These are phyloP conservation scores for Saksenaea oblongispora DNA, from an alignment of 371 early-diverging fungal genomes.

Conservation along the genomic window DNA sequence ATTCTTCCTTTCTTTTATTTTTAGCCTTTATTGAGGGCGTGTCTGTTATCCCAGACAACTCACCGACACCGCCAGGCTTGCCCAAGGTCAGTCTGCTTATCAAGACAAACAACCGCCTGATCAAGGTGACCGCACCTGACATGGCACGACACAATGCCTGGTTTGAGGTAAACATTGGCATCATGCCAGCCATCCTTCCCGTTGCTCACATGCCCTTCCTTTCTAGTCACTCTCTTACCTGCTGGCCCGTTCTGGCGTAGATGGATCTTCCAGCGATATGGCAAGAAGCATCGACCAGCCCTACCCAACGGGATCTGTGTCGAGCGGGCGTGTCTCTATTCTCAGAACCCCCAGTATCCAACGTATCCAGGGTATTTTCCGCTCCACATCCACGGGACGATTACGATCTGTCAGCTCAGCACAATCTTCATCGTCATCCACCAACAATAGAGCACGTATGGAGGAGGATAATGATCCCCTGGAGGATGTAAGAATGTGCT, in stretches of 20 bases:
- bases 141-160: slow-evolving; percentile 70
- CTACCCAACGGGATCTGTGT: slow-evolving; percentile 11
- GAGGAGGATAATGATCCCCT: slow-evolving; percentile 40
- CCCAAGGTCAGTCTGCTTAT: slow-evolving; percentile 66
- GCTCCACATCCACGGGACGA: slow-evolving; percentile 13
- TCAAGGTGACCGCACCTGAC: slow-evolving; percentile 71
- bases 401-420: slow-evolving; percentile 2
- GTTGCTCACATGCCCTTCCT: not conserved
- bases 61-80: slow-evolving; percentile 33
- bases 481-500: slow-evolving; percentile 57
- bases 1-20: not conserved
- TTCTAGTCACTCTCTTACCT: slow-evolving; percentile 35
- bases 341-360: slow-evolving; percentile 37
- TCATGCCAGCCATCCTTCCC: not conserved
- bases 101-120: slow-evolving; percentile 63
- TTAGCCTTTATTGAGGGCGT: slow-evolving; percentile 64
- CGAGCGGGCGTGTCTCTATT: slow-evolving; percentile 20
- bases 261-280: slow-evolving; percentile 5
- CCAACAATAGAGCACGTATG: not conserved
- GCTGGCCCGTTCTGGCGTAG: slow-evolving; percentile 19
- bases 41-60: slow-evolving; percentile 39
- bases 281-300: not conserved
- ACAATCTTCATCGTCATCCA: slow-evolving; percentile 3
- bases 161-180: slow-evolving; percentile 39
- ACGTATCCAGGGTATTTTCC: slow-evolving; percentile 31